Evolutionary conservation across 148 eudicot genomes (phyloP), one percentile per base, ranked within the genome.

Genomic region (Heliamphora exappendiculata): DNA sequence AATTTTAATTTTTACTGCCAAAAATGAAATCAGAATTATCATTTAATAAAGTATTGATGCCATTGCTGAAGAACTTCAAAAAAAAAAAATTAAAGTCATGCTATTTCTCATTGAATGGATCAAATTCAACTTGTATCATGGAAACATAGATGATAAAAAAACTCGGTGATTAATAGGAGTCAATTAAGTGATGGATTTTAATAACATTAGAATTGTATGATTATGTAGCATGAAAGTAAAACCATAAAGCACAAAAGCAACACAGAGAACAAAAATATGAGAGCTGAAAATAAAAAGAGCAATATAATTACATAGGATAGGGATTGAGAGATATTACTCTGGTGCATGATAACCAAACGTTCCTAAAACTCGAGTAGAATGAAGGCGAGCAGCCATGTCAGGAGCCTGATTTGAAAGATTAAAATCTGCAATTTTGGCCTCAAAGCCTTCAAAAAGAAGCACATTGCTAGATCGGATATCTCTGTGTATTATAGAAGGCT

Each of bases 281-380:
- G 5, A 57, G 45, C 58, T 31, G 24, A 70, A 34, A 24, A 13
- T 42, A 53, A 49, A 72, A 62, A 50, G 29, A 51, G 19, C 34
- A 54, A 55, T 33, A 57, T 16, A 22, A 37, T 19, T 24, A 31
- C 16, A 7, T 11, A 29, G 11, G 60, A 7, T 31, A n/a, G 53
- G 17, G 65, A 5, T 33, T 70, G 24, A 34, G 50, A 42, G 75
- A 53, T 24, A 82, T 84, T 90, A 93, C 98, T 93, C 98, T 76
- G 98, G 98, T 75, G 98, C 98, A 81, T 91, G 93, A 82, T 93
- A 93, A 45, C 96, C 98, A 78, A 93, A 91, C 55, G 94, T 89
- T 82, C 98, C 96, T 76, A 91, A 85, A 74, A 91, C 96, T 62
- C 96, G 84, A 67, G 96, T 93, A 73, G 98, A 91, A 82, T 93